Evolutionary conservation across 805 yeast species (phyloP), one percentile per base, ranked within the genome.

Genomic region (Wickerhamia fluorescens): DNA sequence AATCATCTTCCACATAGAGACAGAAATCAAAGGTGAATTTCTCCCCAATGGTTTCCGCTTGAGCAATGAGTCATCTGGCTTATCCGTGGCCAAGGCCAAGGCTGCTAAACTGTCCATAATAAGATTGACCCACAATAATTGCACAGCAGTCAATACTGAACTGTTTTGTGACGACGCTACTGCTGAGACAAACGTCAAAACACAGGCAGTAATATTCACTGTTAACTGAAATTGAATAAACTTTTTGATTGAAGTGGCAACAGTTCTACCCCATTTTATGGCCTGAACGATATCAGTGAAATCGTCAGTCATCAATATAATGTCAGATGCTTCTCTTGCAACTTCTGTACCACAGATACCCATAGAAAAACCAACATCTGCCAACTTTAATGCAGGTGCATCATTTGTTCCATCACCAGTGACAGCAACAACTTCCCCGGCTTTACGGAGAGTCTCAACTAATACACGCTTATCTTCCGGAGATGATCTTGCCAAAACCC

Each of bases 371-470:
- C 99, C 99, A 34, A 92, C 95, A 59, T 92, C 97, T 0, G 98
- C 99, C 35, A 88, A 67, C 49, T 89, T 86, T 49, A 92, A 70
- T 3, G 98, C 97, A 10, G 96, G 96, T 0, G 97, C 98, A 68
- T 92, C 99, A 54, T 92, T 92, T 6, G 97, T 89, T 58, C 99
- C 99, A 55, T 92, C 99, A 51, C 98, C 99, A 21, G 99, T 92
- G 20, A 89, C 97, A 1, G 98, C 98, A 28, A 92, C 98, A 20
- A 89, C 94, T 49, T 92, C 96, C 14, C 94, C 94, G 49, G 76
- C 67, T 20, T 68, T 64, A 46, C 80, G 78, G 44, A 92, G 65
- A 8, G 87, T 77, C 38, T 80, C 83, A 20, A 94, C 98, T 25
- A 92, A 67, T 16, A 84, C 61, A 34, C 94, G 67, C 58, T 92